phyloP scores from a whole-genome alignment of 2,329 filamentous ascomycete genomes.

The Aspergillus tanneri region DNA sequence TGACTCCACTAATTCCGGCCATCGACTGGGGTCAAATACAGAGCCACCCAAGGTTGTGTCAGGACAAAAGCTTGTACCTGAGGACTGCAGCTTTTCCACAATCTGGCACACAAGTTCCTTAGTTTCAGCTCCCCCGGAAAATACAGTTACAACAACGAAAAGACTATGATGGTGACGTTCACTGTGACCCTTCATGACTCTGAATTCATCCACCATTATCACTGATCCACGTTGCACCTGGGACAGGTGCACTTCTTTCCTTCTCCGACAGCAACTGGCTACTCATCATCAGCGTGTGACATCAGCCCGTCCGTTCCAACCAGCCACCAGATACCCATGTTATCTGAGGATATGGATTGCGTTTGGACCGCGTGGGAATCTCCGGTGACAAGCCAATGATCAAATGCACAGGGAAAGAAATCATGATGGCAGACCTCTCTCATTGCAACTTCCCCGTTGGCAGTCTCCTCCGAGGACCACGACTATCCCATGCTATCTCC shows the following conservation, averaged over 20 bases:
- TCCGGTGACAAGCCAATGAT: conserved; percentile 41
- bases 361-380: conserved; percentile 34
- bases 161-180: conserved; percentile 40
- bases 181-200: conserved; percentile 37
- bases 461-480: conserved; percentile 26
- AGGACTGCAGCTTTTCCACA: too few species aligned
- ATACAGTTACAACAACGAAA: conserved; percentile 25
- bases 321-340: conserved; percentile 35
- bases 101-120: conserved; percentile 32
- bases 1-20: conserved; percentile 2
- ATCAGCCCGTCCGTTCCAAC: conserved; percentile 41
- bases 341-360: conserved; percentile 42
- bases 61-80: conserved; percentile 36
- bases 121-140: conserved; percentile 37
- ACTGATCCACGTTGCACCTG: conserved; percentile 29
- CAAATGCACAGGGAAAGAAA: conserved; percentile 40
- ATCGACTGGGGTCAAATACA: not conserved
- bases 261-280: conserved; percentile 42
- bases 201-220: conserved; percentile 25
- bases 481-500: conserved; percentile 41
- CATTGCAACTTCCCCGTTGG: conserved; percentile 36
- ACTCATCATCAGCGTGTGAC: conserved; percentile 40
- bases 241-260: conserved; percentile 33
- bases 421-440: conserved; percentile 37
- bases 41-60: not conserved